These are phyloP conservation scores for Gelatoporia subvermispora DNA, from an alignment of 768 basidiomycete species.

Conservation along the genomic window DNA sequence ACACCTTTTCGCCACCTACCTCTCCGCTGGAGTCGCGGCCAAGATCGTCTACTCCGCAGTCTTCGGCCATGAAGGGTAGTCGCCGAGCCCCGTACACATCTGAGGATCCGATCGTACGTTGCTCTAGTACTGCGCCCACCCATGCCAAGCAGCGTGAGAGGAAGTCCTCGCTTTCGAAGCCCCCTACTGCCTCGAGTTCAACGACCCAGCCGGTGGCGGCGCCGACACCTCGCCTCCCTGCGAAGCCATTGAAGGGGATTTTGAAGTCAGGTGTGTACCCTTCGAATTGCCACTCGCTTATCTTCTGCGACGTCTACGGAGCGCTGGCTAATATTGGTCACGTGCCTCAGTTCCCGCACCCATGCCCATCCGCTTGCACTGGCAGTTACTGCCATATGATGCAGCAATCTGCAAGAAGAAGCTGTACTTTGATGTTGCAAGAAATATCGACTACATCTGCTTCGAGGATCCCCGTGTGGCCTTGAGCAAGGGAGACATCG, in stretches of 20 bases:
- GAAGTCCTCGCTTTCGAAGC: too few species aligned
- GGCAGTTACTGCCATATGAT: constrained; percentile 16
- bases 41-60: too few species aligned
- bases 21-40: too few species aligned
- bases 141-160: too few species aligned
- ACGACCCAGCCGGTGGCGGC: too few species aligned
- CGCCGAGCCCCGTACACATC: too few species aligned
- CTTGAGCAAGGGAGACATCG: not conserved
- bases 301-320: not conserved
- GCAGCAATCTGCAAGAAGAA: not conserved
- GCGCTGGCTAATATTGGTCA: constrained; percentile 1
- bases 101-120: too few species aligned
- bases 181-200: too few species aligned
- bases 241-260: constrained; percentile 10
- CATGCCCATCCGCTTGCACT: constrained; percentile 14
- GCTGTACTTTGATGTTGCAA: constrained; percentile 11
- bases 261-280: constrained; percentile 12
- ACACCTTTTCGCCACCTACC: too few species aligned
- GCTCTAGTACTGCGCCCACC: too few species aligned
- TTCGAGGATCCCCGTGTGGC: constrained; percentile 9
- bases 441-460: constrained; percentile 3
- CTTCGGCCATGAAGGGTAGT: too few species aligned
- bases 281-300: not conserved
- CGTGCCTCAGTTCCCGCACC: constrained; percentile 3
- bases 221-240: not conserved